Percentiles rank a stretch among this genome's conserved stretches.
Conservation (phyloP, 306 rosid species). For the Sicyos edulis region DNA sequence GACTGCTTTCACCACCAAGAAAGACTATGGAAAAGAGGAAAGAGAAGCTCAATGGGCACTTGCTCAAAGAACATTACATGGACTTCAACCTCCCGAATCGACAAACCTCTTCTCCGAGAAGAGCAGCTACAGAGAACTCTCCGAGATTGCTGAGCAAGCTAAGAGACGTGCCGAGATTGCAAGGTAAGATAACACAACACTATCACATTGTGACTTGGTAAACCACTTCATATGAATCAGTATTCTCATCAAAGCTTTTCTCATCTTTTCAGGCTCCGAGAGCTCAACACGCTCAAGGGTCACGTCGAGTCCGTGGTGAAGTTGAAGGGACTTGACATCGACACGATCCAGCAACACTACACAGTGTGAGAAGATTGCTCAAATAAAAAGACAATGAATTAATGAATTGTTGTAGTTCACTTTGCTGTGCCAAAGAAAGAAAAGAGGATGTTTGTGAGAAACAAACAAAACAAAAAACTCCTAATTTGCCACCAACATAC, state of each 20-base stretch:
- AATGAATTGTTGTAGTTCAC: conserved; percentile 2
- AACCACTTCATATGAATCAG: not conserved
- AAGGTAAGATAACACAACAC: conserved; percentile 35
- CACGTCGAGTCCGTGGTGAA: conserved; percentile 97
- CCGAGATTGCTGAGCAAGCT: conserved; percentile 84
- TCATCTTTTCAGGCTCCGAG: conserved; percentile 66
- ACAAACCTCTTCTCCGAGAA: conserved; percentile 26
- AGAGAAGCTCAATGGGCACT: conserved; percentile 84
- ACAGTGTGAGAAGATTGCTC: conserved; percentile 52
- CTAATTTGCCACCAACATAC: conserved; percentile 15
- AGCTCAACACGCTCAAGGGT: conserved; percentile 88
- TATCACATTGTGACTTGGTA: not conserved
- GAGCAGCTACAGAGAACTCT: conserved; percentile 29
- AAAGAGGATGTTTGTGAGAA: conserved; percentile 11
- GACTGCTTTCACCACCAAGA: conserved; percentile 77
- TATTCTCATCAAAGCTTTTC: not conserved
- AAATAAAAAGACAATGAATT: not conserved
- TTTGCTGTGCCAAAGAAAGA: conserved; percentile 14
- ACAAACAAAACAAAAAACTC: not conserved
- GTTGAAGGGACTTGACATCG: conserved; percentile 91
- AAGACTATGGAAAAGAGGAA: conserved; percentile 63
- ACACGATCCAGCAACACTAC: conserved; percentile 92
- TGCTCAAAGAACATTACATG: conserved; percentile 63
- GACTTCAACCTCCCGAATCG: conserved; percentile 41
- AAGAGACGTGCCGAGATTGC: conserved; percentile 79